phyloP scores from a whole-genome alignment of 75 land plant genomes.

The Picea sitchensis region DNA sequence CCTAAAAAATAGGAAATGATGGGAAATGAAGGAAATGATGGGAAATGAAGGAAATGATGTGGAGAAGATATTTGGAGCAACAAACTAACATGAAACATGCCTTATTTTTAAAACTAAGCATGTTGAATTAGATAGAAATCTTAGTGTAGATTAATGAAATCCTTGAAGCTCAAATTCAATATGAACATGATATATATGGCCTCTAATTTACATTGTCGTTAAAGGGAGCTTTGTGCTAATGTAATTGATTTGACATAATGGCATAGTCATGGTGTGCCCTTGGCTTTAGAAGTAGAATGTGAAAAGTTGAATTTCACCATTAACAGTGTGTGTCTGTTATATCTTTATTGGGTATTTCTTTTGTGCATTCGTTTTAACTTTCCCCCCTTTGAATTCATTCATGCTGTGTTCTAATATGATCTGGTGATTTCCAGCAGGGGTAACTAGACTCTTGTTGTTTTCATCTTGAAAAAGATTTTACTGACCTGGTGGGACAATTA shows the following conservation, averaged over 20 bases:
- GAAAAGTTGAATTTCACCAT: neutral
- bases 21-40: too few relatives aligned
- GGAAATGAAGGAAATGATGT: too few relatives aligned
- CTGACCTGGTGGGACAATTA: neutral
- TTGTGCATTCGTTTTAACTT: neutral
- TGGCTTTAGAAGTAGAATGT: neutral
- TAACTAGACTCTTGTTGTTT: neutral
- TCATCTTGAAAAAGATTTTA: neutral
- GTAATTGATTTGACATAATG: neutral
- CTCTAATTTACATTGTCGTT: neutral
- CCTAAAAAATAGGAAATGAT: too few relatives aligned
- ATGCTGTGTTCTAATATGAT: neutral
- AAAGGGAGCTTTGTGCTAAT: neutral
- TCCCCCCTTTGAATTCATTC: neutral
- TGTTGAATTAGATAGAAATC: neutral
- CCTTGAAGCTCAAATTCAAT: neutral
- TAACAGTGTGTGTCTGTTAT: neutral
- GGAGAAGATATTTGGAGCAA: too few relatives aligned
- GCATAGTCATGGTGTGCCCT: neutral
- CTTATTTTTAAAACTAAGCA: neutral
- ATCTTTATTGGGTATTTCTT: neutral
- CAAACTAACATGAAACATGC: too few relatives aligned
- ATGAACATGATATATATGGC: neutral
- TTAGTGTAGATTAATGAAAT: neutral
- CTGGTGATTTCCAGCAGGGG: neutral